Base-by-base conservation (phyloP, 257 asterid genomes). In the Solanum chmielewskii region DNA sequence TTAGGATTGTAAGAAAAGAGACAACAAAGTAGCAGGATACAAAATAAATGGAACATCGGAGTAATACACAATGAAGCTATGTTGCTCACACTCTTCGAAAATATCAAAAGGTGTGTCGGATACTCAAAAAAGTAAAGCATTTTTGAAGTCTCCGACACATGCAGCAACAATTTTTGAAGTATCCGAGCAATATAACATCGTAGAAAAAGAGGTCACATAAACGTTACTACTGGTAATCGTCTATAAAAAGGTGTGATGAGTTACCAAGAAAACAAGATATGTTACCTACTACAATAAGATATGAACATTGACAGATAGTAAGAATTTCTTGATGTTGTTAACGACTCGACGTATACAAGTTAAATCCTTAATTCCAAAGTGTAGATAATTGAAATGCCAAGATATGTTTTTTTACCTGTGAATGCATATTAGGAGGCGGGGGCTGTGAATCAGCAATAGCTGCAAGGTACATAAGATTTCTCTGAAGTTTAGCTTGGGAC, bases 401-500 rank as follows among this genome's bases (percentile, higher is more conserved):
- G 20, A 69, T 4, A 39, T 18, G 18, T 6, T 18, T 9, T 3
- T 31, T 9, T 88, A 95, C 99, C 98, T 95, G 99, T 87, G 98
- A 93, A 86, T 94, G 98, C 96, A 97, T 91, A 88, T 80, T 89
- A 9, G 98, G 96, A 29, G 95, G 98, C 85, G 93, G 99, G 75
- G 99, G 99, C 84, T 95, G 99, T 27, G 99, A 94, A 92, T 97
- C 99, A 33, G 99, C 99, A 62, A 97, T 97, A 11, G 99, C 99
- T 29, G 99, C 99, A 7, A 97, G 97, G 85, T 95, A 97, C 99
- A 97, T 97, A 88, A 97, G 91, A 90, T 97, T 97, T 74, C 98
- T 92, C 90, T 97, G 99, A 7, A 97, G 94, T 85, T 95, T 92
- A 2, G 98, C 99, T 87, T 95, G 99, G 85, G 94, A 94, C 90